Percentiles rank a stretch among this genome's conserved stretches.
These are phyloP conservation scores for Annulohypoxylon stygium DNA, from an alignment of 495 filamentous ascomycete genomes.

Conservation along the genomic window DNA sequence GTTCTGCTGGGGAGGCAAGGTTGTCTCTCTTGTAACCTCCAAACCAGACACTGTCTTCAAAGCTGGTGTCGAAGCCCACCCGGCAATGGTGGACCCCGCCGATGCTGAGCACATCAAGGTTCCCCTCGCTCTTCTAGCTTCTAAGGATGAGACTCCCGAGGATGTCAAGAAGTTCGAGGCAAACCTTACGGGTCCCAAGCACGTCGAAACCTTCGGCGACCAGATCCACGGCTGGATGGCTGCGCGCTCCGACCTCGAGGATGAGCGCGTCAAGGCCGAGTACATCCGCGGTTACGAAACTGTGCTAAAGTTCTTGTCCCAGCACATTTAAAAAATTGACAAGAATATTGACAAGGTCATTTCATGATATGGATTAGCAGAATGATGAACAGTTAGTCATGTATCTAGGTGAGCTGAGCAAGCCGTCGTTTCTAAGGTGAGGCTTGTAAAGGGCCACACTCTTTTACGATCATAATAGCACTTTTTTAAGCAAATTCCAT, in stretches of 20 bases:
- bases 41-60: constrained; percentile 73
- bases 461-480: constrained; percentile 15
- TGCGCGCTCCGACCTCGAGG: constrained; percentile 75
- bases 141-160: constrained; percentile 72
- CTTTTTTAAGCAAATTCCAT: background rate
- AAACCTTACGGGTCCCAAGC: constrained; percentile 73
- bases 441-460: background rate
- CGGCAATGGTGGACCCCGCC: constrained; percentile 86
- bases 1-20: constrained; percentile 95
- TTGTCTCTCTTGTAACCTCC: constrained; percentile 69
- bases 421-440: background rate
- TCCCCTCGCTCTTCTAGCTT: constrained; percentile 74
- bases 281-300: constrained; percentile 85
- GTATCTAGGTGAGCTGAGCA: background rate
- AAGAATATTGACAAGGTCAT: background rate
- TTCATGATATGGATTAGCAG: constrained; percentile 2
- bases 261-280: constrained; percentile 76
- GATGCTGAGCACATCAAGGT: constrained; percentile 76
- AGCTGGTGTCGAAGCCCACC: constrained; percentile 78
- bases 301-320: constrained; percentile 78
- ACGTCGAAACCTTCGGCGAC: constrained; percentile 82
- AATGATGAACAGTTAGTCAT: background rate
- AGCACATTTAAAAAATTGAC: constrained; percentile 79
- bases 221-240: constrained; percentile 97
- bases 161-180: constrained; percentile 80